A percentile compares a stretch with the other conserved stretches of the same genome.
Conservation (phyloP, 352 stramenopile genomes). For the Halophytophthora polymorphica region DNA sequence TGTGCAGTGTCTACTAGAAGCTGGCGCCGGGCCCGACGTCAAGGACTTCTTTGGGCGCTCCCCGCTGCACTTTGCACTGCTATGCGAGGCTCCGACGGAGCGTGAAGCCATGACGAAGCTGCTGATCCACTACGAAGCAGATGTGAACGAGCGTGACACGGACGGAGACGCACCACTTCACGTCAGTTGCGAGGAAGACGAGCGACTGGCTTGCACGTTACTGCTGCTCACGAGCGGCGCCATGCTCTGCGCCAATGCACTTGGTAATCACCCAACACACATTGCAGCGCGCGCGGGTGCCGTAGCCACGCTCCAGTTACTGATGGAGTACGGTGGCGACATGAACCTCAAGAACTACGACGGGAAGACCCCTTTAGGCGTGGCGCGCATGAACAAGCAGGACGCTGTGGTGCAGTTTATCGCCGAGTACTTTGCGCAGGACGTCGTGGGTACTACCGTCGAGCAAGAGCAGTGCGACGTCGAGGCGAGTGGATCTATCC, state of each 20-base stretch:
- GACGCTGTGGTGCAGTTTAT: constrained; percentile 59
- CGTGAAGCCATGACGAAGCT: constrained; percentile 43
- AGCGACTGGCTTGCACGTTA: constrained; percentile 42
- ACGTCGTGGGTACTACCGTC: constrained; percentile 10
- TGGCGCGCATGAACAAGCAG: constrained; percentile 71
- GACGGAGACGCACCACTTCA: constrained; percentile 71
- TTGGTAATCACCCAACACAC: constrained; percentile 71
- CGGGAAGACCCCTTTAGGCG: constrained; percentile 68
- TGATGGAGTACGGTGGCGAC: constrained; percentile 75
- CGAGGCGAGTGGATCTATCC: background rate
- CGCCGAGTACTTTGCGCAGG: constrained; percentile 52
- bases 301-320: constrained; percentile 61
- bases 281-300: constrained; percentile 61
- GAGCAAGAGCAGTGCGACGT: background rate
- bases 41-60: constrained; percentile 67
- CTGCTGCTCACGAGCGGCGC: constrained; percentile 62
- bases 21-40: constrained; percentile 47
- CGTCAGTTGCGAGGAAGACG: constrained; percentile 49
- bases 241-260: constrained; percentile 46
- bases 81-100: constrained; percentile 10
- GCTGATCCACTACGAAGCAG: constrained; percentile 61
- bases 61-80: constrained; percentile 66
- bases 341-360: constrained; percentile 87
- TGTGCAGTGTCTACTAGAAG: constrained; percentile 55
- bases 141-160: constrained; percentile 70